Conservation (phyloP, 2,329 filamentous ascomycete genomes). For the Pleurostoma richardsiae region DNA sequence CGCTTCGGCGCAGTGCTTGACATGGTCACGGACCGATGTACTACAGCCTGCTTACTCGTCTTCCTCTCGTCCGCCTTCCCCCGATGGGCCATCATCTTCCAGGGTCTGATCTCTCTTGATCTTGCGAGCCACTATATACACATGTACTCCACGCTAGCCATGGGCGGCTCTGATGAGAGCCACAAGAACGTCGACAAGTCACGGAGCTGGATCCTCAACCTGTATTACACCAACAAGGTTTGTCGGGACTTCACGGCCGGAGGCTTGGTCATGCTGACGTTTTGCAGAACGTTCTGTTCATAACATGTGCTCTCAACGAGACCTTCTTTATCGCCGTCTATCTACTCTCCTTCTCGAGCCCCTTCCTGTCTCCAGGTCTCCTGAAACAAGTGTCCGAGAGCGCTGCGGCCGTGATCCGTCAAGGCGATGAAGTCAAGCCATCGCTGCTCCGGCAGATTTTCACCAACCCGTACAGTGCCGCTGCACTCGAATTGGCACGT, state of each 20-base stretch:
- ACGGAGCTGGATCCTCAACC: constrained; percentile 82
- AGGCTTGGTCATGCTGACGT: constrained; percentile 1
- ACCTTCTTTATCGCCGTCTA: constrained; percentile 98
- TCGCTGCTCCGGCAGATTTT: constrained; percentile 71
- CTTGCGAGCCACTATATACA: constrained; percentile 97
- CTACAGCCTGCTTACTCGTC: constrained; percentile 88
- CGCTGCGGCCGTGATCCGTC: constrained; percentile 49
- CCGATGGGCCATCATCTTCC: constrained; percentile 89
- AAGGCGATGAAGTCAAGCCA: constrained; percentile 65
- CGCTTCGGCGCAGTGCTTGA: constrained; percentile 95
- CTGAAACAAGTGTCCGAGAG: constrained; percentile 35
- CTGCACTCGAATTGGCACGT: constrained; percentile 83
- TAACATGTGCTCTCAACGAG: constrained; percentile 88
- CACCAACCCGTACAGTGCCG: constrained; percentile 85
- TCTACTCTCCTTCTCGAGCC: constrained; percentile 93
- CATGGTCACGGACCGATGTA: constrained; percentile 99
- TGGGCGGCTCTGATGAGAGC: constrained; percentile 73
- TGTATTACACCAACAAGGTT: constrained; percentile 98
- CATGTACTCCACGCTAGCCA: constrained; percentile 92
- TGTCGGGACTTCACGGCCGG: constrained; percentile 14
- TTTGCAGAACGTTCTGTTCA: constrained; percentile 77
- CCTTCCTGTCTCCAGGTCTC: constrained; percentile 80
- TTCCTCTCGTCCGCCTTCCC: constrained; percentile 95
- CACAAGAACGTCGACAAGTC: constrained; percentile 93
- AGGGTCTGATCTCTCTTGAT: constrained; percentile 86